Percentiles rank a stretch among this genome's conserved stretches.
Evolutionary conservation across 805 yeast species (phyloP).

Genomic region (Sugiyamaella smithiae): DNA sequence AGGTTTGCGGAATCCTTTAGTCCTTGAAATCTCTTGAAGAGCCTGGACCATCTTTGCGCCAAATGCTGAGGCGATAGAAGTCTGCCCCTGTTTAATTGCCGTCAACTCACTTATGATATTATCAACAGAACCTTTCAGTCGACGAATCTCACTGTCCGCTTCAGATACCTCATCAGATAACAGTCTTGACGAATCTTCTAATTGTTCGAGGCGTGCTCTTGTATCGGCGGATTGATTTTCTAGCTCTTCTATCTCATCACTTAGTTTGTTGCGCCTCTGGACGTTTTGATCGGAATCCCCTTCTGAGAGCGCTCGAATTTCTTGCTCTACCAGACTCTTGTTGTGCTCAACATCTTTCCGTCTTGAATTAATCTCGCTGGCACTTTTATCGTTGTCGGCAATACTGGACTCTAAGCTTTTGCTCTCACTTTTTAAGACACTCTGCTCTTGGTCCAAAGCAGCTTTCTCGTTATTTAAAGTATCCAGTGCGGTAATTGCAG

Average conservation of each 20-base stretch:
- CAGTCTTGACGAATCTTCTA: background rate
- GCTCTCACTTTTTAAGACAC: background rate
- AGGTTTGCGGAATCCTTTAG: conserved; percentile 40
- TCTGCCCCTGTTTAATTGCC: background rate
- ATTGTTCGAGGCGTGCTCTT: background rate
- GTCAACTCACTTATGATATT: background rate
- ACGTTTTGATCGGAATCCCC: conserved; percentile 5
- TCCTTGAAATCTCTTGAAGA: conserved; percentile 40
- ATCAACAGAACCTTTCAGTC: background rate
- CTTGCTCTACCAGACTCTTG: conserved; percentile 16
- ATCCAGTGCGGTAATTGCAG: background rate
- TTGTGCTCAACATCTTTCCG: conserved; percentile 9
- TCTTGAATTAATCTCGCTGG: background rate
- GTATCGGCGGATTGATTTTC: conserved; percentile 12
- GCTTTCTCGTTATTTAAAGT: background rate
- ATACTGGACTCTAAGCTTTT: background rate
- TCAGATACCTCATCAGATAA: conserved; percentile 20
- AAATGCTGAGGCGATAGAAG: conserved; percentile 45
- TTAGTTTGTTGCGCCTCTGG: conserved; percentile 13
- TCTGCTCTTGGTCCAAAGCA: background rate
- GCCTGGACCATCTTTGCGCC: conserved; percentile 45
- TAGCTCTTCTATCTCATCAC: conserved; percentile 13
- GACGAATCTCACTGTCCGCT: background rate
- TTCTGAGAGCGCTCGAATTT: conserved; percentile 5
- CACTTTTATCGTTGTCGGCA: conserved; percentile 1